Percentiles rank a stretch among this genome's conserved stretches.
These are phyloP conservation scores for Thecaphora thlaspeos DNA, from an alignment of 1,284 basidiomycete genomes.

Conservation along the genomic window DNA sequence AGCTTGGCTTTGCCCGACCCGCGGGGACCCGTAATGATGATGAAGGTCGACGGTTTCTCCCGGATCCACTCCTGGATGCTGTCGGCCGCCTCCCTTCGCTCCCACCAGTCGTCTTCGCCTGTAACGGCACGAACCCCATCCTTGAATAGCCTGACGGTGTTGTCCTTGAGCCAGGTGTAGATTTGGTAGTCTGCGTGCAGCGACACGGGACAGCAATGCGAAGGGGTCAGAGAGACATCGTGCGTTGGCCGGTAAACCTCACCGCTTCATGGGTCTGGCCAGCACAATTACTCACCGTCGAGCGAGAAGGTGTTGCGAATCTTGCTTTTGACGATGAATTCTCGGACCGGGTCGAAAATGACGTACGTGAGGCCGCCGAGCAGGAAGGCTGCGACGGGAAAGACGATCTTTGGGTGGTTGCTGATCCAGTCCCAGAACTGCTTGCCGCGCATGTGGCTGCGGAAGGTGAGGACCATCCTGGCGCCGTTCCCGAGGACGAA, in stretches of 20 bases:
- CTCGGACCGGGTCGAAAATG: slow-evolving; percentile 86
- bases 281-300: slow-evolving; percentile 18
- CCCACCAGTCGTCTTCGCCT: slow-evolving; percentile 70
- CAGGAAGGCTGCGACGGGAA: slow-evolving; percentile 82
- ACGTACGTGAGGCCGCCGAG: slow-evolving; percentile 82
- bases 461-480: slow-evolving; percentile 69
- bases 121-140: slow-evolving; percentile 26
- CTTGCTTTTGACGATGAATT: slow-evolving; percentile 78
- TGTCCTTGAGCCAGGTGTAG: slow-evolving; percentile 41
- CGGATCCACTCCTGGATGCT: slow-evolving; percentile 70
- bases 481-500: slow-evolving; percentile 64
- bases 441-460: slow-evolving; percentile 74
- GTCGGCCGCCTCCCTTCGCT: slow-evolving; percentile 73
- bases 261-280: too few relatives aligned
- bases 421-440: slow-evolving; percentile 78
- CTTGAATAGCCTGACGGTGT: slow-evolving; percentile 38
- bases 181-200: slow-evolving; percentile 4
- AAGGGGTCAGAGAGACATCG: too few relatives aligned
- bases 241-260: too few relatives aligned
- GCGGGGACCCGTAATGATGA: slow-evolving; percentile 81
- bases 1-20: slow-evolving; percentile 84
- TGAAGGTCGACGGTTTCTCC: slow-evolving; percentile 72
- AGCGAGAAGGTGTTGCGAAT: slow-evolving; percentile 72
- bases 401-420: slow-evolving; percentile 78
- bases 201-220: not conserved